Evolutionary conservation across 306 rosid genomes (phyloP), one percentile per base, ranked within the genome.

Genomic region (Quillaja saponaria): DNA sequence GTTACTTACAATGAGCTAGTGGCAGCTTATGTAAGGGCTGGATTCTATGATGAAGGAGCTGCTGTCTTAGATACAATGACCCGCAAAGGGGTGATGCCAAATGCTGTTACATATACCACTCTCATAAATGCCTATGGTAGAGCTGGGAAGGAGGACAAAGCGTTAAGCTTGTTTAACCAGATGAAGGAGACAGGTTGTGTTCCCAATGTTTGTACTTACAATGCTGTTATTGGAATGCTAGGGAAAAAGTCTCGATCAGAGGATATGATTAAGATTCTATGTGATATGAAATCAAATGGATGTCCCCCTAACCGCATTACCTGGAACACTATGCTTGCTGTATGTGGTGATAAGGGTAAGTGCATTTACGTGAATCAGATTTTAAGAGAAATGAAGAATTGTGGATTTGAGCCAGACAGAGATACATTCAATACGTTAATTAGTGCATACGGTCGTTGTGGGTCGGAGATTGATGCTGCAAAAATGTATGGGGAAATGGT

Each of bases 341-440:
- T 94, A 60, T 89, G 95, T 52, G 86, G 97, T 37, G 89, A 81
- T 63, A 83, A 79, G 76, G 97, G 95, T 57, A 88, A 78, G 73
- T 89, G 78, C 81, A 64, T 62, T 60, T 76, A 76, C 77, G 87
- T 94, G 73, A 81, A 66, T 41, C 85, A 20, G 68, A 90, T 94
- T 42, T 77, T 87, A 20, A 74, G 80, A 74, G 95, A 89, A 80
- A 94, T 94, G 99, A 86, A 81, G 78, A 86, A 73, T 50, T 84
- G 90, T 61, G 99, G 99, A 28, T 94, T 92, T 71, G 95, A 87
- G 80, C 99, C 97, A 1, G 97, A 90, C 60, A 83, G 94, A 71
- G 96, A 94, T 80, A 94, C 99, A 6, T 94, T 86, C 75, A 89
- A 94, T 61, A 85, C 99, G 45, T 75, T 94, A 76, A 94, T 94